Evolutionary conservation across 139 green algal genomes (phyloP), one percentile per base, ranked within the genome.

Genomic region (Haematococcus lacustris): DNA sequence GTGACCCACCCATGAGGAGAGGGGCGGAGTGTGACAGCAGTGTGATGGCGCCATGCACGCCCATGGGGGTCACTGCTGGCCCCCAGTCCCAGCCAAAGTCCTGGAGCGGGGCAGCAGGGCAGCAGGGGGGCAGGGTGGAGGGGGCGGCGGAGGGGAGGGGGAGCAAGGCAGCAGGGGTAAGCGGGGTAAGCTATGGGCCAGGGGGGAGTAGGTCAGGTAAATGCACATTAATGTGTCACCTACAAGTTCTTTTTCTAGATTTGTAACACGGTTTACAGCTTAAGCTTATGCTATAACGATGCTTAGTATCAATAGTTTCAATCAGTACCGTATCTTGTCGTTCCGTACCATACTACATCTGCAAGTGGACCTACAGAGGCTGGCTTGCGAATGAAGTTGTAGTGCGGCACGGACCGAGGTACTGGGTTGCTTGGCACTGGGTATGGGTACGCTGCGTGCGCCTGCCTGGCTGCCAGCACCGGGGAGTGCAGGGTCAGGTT

Each of bases 11-110:
- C 38, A 59, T 72, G 1, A 85, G 38, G 13, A 63, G 47, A n/a
- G 78, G 74, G 5, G 28, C 32, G 71, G 77, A 66, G 39, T 80
- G 78, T 3, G 61, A 61, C 28, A 85, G 38, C 41, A 96, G 76
- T 57, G 79, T 39, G 5, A 93, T 72, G 2, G 26, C 35, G 1
- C 90, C 87, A 65, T 78, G 80, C 28, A 96, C 50, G 35, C 90
- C 90, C 0, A 77, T 66, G 6, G 88, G 80, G 2, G 82, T 83
- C 68, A 93, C 88, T 6, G 83, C 84, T 28, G 90, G 90, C 1
- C 86, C 88, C 90, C 90, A 96, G 78, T 96, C 90, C 90, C 90
- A 94, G 26, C 90, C 87, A 83, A 91, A 91, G 71, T 93, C 63
- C 53, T 64, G 53, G 23, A 32, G 26, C 47, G 21, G 13, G 21